Conservation (phyloP, 2,329 filamentous ascomycete species). For the Colletotrichum filicis region DNA sequence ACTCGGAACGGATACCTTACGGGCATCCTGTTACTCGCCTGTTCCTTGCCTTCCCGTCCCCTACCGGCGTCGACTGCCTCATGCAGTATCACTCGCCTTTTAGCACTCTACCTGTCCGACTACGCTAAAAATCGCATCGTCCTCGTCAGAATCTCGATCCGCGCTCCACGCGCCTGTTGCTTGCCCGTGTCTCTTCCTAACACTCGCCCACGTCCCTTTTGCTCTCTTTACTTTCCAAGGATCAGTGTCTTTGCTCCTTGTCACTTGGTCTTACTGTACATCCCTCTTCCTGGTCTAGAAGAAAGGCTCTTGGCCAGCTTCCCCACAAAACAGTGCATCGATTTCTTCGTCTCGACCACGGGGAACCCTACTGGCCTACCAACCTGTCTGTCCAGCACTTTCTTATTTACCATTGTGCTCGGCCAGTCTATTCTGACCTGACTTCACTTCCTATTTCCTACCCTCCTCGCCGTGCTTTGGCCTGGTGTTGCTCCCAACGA, state of each 20-base stretch:
- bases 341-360: conserved; percentile 31
- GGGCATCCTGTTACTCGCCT: neutral
- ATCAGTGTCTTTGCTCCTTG: neutral
- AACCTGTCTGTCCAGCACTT: neutral
- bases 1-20: too few species aligned
- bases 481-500: neutral
- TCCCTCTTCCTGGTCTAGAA: neutral
- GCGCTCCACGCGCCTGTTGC: conserved; percentile 33
- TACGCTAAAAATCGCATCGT: conserved; percentile 33
- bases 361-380: conserved; percentile 17
- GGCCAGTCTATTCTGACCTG: neutral
- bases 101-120: conserved; percentile 28
- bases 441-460: neutral
- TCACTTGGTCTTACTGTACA: neutral
- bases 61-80: conserved; percentile 23
- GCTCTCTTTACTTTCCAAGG: conserved; percentile 1
- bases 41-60: neutral
- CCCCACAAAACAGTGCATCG: conserved; percentile 33
- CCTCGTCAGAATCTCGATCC: conserved; percentile 27
- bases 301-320: conserved; percentile 20
- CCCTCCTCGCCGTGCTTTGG: conserved; percentile 15
- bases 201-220: neutral
- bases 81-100: conserved; percentile 28
- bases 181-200: conserved; percentile 25
- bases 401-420: conserved; percentile 22